Evolutionary conservation across 768 basidiomycete species (phyloP).

Genomic region (Daedaleopsis nitida): DNA sequence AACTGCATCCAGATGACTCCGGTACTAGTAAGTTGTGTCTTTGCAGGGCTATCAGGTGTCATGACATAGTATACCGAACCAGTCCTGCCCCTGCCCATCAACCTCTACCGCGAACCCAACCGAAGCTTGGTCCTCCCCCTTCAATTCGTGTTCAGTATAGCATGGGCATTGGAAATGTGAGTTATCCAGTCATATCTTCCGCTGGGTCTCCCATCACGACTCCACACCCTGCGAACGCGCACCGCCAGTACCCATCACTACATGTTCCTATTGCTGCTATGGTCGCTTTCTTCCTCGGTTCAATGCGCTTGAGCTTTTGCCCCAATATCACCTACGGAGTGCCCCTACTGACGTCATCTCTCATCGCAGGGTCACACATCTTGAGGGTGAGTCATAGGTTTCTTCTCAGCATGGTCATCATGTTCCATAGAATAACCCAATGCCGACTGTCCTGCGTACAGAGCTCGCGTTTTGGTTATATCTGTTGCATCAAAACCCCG

Average conservation of each 20-base stretch:
- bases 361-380: slow-evolving; percentile 64
- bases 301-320: not conserved
- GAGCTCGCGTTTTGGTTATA: slow-evolving; percentile 86
- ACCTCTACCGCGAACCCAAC: slow-evolving; percentile 47
- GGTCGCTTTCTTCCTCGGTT: not conserved
- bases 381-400: slow-evolving; percentile 58
- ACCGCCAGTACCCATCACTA: not conserved
- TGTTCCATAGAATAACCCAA: not conserved
- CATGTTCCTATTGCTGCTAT: not conserved
- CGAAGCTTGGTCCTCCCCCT: slow-evolving; percentile 65
- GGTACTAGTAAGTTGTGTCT: slow-evolving; percentile 33
- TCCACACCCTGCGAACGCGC: no score
- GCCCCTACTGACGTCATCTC: not conserved
- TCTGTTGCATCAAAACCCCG: slow-evolving; percentile 74
- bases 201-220: not conserved
- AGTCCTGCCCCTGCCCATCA: slow-evolving; percentile 57
- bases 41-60: not conserved
- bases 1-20: slow-evolving; percentile 33
- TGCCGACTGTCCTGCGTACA: slow-evolving; percentile 29
- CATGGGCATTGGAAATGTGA: slow-evolving; percentile 80
- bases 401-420: not conserved
- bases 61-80: not conserved
- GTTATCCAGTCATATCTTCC: slow-evolving; percentile 25
- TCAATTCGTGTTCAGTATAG: slow-evolving; percentile 68
- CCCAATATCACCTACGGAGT: not conserved